Evolutionary conservation across 139 green algal species (phyloP), one percentile per base, ranked within the genome.

Genomic region (Chlorokybus atmophyticus): DNA sequence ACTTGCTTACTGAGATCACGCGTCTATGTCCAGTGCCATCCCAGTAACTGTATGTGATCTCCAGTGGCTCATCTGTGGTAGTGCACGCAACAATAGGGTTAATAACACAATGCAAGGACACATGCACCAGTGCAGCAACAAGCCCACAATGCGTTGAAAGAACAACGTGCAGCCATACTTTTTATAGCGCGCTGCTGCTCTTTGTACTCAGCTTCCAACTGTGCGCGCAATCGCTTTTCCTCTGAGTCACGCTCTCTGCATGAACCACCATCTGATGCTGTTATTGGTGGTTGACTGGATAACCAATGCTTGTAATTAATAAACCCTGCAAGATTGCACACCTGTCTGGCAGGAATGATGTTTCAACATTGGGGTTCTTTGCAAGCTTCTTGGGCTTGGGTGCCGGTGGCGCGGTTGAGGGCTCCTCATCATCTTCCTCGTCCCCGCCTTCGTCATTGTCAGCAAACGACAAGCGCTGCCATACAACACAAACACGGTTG

Each of bases 41-140:
- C 82, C 85, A 98, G 75, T 95, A 98, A 24, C 66, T 85, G 84
- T 94, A 98, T 0, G 82, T 86, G 41, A 98, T 86, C 21, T 85
- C 71, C 55, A 98, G 71, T 4, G 75, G 77, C 75, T 95, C 84
- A 19, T 66, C 60, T 69, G 61, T 29, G n/a, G 4, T n/a, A 14
- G 14, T 14, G 10, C 38, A 44, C 38, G 10, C 38, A 44, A 10
- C 38, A 44, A 44, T 14, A 44, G 10, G 14, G 25, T 55, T 55
- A 10, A 55, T 51, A 17, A n/a, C n/a, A n/a, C n/a, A n/a, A n/a
- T n/a, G n/a, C 23, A 17, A 55, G 17, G 25, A 10, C 48, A 55
- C 25, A 14, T 55, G 23, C 14, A 55, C 10, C 29, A 10, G 23
- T 55, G 23, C n/a, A n/a, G n/a, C n/a, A n/a, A n/a, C n/a, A n/a